A percentile compares a stretch with the other conserved stretches of the same genome.
phyloP scores from a whole-genome alignment of 306 rosid genomes.

The Glycyrrhiza uralensis region DNA sequence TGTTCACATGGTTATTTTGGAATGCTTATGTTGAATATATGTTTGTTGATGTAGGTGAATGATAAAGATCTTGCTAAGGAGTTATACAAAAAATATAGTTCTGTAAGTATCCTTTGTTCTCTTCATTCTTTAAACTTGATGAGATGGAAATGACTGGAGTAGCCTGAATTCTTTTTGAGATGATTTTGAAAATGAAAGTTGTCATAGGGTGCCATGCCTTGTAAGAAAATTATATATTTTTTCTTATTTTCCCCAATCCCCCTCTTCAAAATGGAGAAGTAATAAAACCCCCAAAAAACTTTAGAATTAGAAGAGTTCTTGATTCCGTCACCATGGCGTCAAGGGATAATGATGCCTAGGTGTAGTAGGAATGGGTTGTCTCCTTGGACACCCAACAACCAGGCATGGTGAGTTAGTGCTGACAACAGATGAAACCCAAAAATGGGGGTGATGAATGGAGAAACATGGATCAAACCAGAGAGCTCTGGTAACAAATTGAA shows the following conservation, averaged over 20 bases:
- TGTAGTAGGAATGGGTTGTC: not conserved
- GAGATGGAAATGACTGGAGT: conserved; percentile 15
- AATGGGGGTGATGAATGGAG: no score
- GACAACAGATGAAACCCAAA: no score
- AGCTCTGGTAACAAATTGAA: not conserved
- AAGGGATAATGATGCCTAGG: not conserved
- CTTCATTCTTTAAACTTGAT: conserved; percentile 9
- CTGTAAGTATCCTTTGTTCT: conserved; percentile 52
- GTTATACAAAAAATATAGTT: conserved; percentile 90
- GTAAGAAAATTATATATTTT: not conserved
- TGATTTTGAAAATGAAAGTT: not conserved
- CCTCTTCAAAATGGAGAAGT: not conserved
- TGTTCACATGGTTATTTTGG: not conserved
- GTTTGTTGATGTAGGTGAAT: conserved; percentile 61
- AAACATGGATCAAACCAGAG: no score
- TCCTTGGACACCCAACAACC: no score
- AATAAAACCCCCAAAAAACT: not conserved
- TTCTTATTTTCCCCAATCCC: not conserved
- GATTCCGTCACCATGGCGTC: not conserved
- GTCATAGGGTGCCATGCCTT: not conserved
- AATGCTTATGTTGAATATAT: conserved; percentile 30
- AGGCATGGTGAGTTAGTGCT: no score
- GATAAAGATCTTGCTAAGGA: conserved; percentile 87
- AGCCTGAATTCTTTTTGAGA: conserved; percentile 6
- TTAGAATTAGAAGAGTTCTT: not conserved